Evolutionary conservation across 371 early-diverging fungal genomes (phyloP), one percentile per base, ranked within the genome.

Genomic region (Mortierella sp.): DNA sequence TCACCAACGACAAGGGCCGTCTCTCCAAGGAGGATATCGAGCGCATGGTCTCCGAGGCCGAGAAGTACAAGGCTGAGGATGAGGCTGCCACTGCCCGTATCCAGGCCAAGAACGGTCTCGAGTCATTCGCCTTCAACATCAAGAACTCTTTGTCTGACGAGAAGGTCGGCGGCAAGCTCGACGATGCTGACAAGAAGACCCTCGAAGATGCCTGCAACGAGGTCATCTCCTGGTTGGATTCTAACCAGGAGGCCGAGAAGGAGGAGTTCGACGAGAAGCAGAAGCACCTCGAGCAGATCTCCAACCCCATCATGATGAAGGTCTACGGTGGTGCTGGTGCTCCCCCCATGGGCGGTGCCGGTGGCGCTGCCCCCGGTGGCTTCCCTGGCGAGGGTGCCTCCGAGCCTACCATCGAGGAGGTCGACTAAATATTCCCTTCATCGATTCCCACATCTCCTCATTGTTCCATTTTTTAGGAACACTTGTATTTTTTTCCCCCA

Each of bases 1-100:
- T 98, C 88, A 97, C 97, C 92, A 97, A 96, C 92, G 97, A 97
- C 91, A 97, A 97, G 89, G 97, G 98, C 70, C 97, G 99, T 84
- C 92, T 99, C 62, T 93, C 97, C 80, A 95, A 97, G 93, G 96
- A 94, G 81, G 98, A 99, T 68, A 97, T 99, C 77, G 96, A 98
- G 84, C 95, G 96, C 85, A 96, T 98, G 96, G 94, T 99, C 58
- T 72, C 87, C 76, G 98, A 99, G 72, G 99, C 98, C 73, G 97
- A 97, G 88, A 95, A 96, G 91, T 97, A 93, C 92, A 94, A 95
- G 91, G 95, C 92, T 70, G 97, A 97, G 87, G 98, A 98, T 89
- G 95, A 96, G 86, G 94, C 87, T 38, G 95, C 94, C 67, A 94
- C 95, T 72, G 94, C 92, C 71, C 94, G 96, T 83, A 91, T 96